phyloP scores from a whole-genome alignment of 2,329 filamentous ascomycete genomes.

The Pseudocercospora pini-densiflorae region DNA sequence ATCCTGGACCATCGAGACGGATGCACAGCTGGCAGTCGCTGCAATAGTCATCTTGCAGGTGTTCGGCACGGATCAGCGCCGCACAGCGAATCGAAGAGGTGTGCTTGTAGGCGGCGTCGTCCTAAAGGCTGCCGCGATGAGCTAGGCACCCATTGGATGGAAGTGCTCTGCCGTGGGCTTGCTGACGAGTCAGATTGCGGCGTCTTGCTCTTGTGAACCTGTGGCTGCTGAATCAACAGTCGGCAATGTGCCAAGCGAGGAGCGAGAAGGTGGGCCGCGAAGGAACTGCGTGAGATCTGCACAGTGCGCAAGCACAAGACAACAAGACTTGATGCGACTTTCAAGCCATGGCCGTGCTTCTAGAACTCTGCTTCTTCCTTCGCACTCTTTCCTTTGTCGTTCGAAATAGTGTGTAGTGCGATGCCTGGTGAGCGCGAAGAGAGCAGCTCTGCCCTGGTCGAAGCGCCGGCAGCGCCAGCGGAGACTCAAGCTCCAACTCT shows the following conservation, averaged over 20 bases:
- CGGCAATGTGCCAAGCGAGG: neutral
- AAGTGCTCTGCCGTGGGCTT: neutral
- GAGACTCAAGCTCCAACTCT: constrained; percentile 15
- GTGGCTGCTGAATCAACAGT: neutral
- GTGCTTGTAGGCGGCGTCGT: neutral
- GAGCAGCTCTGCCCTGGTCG: constrained; percentile 1
- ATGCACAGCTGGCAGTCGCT: neutral
- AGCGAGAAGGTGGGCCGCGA: neutral
- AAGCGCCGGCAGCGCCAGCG: constrained; percentile 6
- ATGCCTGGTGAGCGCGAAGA: constrained; percentile 1
- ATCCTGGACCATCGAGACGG: neutral
- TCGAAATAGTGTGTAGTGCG: neutral
- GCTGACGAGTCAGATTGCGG: neutral
- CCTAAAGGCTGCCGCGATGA: neutral
- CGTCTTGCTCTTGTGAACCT: neutral
- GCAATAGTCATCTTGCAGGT: neutral
- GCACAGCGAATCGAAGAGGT: neutral
- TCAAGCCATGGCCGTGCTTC: neutral
- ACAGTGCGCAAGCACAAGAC: neutral
- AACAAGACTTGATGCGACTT: neutral
- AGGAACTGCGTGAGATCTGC: neutral
- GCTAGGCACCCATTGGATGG: neutral
- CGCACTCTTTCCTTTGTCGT: neutral
- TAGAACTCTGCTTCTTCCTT: neutral
- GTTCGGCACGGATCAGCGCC: neutral